Conservation (phyloP, 139 green algal species). For the Yamagishiella unicocca region DNA sequence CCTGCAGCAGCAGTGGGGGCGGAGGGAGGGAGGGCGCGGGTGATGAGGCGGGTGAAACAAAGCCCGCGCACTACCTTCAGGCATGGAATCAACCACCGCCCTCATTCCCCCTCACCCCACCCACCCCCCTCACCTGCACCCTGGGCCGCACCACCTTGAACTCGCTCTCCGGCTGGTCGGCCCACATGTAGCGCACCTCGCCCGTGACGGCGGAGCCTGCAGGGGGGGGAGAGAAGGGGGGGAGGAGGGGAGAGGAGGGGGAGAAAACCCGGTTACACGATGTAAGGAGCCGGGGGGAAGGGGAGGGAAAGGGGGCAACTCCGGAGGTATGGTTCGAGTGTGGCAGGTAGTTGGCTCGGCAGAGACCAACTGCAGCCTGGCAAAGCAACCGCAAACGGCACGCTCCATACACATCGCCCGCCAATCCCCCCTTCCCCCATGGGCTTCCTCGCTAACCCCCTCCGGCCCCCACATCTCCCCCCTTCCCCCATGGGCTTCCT, state of each 20-base stretch:
- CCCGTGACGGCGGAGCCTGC: constrained; percentile 83
- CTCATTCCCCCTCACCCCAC: not conserved
- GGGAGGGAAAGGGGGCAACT: not conserved
- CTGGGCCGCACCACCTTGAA: constrained; percentile 77
- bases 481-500: not conserved
- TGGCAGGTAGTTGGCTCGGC: too few relatives aligned
- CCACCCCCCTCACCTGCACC: constrained; percentile 11
- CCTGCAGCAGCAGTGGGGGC: not conserved
- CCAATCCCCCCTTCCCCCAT: not conserved
- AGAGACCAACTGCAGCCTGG: too few relatives aligned
- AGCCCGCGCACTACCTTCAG: too few relatives aligned
- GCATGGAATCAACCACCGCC: too few relatives aligned
- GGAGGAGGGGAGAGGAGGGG: not conserved
- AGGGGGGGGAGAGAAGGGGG: not conserved
- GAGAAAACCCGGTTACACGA: not conserved
- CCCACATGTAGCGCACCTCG: constrained; percentile 75
- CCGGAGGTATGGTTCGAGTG: too few relatives aligned
- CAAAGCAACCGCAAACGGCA: too few relatives aligned
- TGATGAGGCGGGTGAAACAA: too few relatives aligned
- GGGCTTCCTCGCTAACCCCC: not conserved
- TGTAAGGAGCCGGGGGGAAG: not conserved
- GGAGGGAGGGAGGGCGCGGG: too few relatives aligned
- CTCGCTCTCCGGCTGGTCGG: constrained; percentile 69
- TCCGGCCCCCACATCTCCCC: not conserved
- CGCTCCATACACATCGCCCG: too few relatives aligned